Evolutionary conservation across 1,139 yeast species (phyloP), one percentile per base, ranked within the genome.

Genomic region (Zygosaccharomyces sapae): DNA sequence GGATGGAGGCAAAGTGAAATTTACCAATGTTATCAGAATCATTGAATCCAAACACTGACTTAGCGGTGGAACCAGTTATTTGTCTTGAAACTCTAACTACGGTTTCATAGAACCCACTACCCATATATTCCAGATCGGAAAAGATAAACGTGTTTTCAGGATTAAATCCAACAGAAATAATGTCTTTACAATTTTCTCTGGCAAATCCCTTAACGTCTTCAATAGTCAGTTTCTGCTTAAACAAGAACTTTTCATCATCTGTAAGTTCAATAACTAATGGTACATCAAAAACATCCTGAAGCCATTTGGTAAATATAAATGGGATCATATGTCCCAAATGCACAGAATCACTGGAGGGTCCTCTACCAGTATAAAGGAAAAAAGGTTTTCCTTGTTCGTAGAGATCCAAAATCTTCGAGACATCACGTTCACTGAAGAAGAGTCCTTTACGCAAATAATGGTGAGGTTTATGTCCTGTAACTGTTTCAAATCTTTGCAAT

Each of bases 241-340:
- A 94, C 62, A 94, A 71, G 69, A 92, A 94, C 72, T 94, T 94
- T 70, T 94, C 99, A 66, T 94, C 99, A 67, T 94, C 99, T 2
- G 98, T 94, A 70, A 94, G 75, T 69, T 92, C 97, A 57, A 94
- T 81, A 37, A 94, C 95, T 55, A 94, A 75, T n/a, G 98, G 97
- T 48, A 80, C 97, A 64, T 92, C 97, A 67, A 94, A 92, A 3
- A 90, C 98, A 43, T 90, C 97, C 70, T 94, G 99, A 61, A 94
- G 76, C 98, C 98, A 94, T 69, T 89, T 89, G 50, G 98, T 92
- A 73, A 94, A 94, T 35, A 86, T 69, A 65, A 94, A 94, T 9
- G 99, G 99, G 52, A 90, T 78, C 90, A 92, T 83, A 68, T 94
- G 99, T 41, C 98, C 99, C 71, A 94, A 75, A 67, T 94, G 99